These are phyloP conservation scores for Boeremia lycopersici DNA, from an alignment of 2,329 filamentous ascomycete species.

Conservation along the genomic window DNA sequence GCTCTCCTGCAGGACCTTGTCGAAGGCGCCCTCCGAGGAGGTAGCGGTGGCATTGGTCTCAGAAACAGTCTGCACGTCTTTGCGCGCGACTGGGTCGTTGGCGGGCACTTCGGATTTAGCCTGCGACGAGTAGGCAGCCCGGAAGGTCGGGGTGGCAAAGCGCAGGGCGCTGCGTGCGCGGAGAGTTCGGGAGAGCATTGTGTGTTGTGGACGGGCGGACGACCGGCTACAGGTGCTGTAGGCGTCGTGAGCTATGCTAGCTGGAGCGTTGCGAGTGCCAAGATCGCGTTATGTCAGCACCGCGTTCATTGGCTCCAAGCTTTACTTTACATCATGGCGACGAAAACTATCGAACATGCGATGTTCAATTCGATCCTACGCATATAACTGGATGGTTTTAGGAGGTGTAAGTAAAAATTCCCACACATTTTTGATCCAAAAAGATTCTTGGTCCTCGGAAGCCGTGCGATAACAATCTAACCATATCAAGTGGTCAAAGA, in stretches of 20 bases:
- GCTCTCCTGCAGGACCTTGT: slow-evolving; percentile 62
- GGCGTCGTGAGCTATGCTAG: slow-evolving; percentile 12
- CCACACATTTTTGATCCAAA: too few relatives aligned
- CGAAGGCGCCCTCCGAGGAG: slow-evolving; percentile 56
- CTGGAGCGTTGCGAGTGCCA: slow-evolving; percentile 2
- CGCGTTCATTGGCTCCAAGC: background rate
- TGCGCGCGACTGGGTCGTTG: slow-evolving; percentile 64
- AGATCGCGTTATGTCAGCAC: slow-evolving; percentile 14
- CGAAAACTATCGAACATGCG: background rate
- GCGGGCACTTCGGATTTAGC: slow-evolving; percentile 62
- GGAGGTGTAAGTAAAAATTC: too few relatives aligned
- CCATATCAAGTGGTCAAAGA: background rate
- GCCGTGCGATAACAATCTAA: too few relatives aligned
- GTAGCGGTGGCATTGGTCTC: slow-evolving; percentile 65
- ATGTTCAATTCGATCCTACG: too few relatives aligned
- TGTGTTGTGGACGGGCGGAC: slow-evolving; percentile 8
- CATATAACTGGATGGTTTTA: too few relatives aligned
- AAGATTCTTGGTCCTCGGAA: too few relatives aligned
- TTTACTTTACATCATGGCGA: background rate
- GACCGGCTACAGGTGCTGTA: slow-evolving; percentile 5
- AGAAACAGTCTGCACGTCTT: slow-evolving; percentile 59
- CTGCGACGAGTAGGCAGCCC: slow-evolving; percentile 31
- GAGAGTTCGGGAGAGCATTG: slow-evolving; percentile 36
- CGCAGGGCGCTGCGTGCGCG: slow-evolving; percentile 38
- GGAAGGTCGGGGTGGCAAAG: slow-evolving; percentile 29